Percentiles rank a stretch among this genome's conserved stretches.
phyloP scores from a whole-genome alignment of 441 rosid species.

The Jatropha podagrica region DNA sequence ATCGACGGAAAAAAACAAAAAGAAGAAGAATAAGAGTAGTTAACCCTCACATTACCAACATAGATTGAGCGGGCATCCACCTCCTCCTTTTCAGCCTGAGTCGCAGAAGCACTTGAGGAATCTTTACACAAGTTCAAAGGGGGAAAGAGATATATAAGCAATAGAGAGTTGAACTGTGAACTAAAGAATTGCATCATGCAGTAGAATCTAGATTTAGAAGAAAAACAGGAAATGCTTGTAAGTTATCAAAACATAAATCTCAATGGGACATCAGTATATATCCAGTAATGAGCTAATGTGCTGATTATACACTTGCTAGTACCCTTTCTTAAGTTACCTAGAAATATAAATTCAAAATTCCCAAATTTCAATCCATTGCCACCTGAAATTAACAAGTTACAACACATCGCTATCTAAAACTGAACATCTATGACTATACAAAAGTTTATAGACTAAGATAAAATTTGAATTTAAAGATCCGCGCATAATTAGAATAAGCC shows the following conservation, averaged over 20 bases:
- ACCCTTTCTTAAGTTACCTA: not conserved
- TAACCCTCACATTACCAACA: constrained; percentile 66
- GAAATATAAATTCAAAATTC: not conserved
- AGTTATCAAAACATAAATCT: no score
- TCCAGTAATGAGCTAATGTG: not conserved
- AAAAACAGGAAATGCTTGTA: not conserved
- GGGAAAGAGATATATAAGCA: constrained; percentile 20
- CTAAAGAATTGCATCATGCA: not conserved
- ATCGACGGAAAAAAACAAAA: not conserved
- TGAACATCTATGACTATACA: not conserved
- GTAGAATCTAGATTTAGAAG: not conserved
- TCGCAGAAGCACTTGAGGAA: constrained; percentile 49
- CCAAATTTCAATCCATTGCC: not conserved
- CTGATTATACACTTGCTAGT: not conserved
- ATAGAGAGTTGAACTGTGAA: not conserved
- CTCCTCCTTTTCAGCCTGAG: constrained; percentile 60
- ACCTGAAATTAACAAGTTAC: not conserved
- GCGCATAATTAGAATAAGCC: not conserved
- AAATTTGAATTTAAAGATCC: not conserved
- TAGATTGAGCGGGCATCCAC: constrained; percentile 62
- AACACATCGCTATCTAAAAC: not conserved
- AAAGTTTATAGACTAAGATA: not conserved
- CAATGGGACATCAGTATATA: no score
- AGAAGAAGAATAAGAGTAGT: constrained; percentile 27
- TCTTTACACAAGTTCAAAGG: constrained; percentile 34